Evolutionary conservation across 2,329 filamentous ascomycete genomes (phyloP), one percentile per base, ranked within the genome.

Genomic region (Nannizziopsis arthrosporioides): DNA sequence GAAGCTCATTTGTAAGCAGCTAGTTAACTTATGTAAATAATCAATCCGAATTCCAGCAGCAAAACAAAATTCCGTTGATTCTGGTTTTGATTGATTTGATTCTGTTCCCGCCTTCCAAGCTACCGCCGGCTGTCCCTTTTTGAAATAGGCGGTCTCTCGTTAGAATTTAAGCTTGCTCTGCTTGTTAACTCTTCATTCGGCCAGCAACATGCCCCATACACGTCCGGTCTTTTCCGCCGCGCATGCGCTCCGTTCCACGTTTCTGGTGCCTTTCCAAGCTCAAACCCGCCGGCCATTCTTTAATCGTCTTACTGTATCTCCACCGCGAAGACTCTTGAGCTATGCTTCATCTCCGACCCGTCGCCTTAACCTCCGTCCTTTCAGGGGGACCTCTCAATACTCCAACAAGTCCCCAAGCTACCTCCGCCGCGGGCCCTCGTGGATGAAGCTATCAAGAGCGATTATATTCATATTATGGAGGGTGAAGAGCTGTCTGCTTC

Each of bases 381-480:
- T 19, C 8, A 17, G 19, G 9, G 2, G n/a, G 2, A 11, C 9
- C 18, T 5, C 14, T 11, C 27, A 2, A 9, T 9, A n/a, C n/a
- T n/a, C n/a, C n/a, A 12, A 30, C 17, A 41, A n/a, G 22, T 47
- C 17, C 38, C 45, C 30, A 22, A 34, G 7, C 36, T 17, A 18
- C 45, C 45, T 11, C 41, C 50, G 9, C 50, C 59, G 34, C 60
- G 54, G 6, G 45, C 45, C 12, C 45, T 15, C 4, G 30, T 14
- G 48, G 62, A 68, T 51, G 65, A 66, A 52, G 57, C 56, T 36
- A 68, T 69, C 41, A 47, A 49, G 12, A 53, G 60, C 9, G 50
- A 55, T 14, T 56, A 53, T 22, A 53, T 68, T 6, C 64, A 63
- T 43, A 32, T 68, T 3, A 65, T 65, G 38, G 60, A 65, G 30